These are phyloP conservation scores for Westerdykella sp. DNA, from an alignment of 2,329 filamentous ascomycete species.

Conservation along the genomic window DNA sequence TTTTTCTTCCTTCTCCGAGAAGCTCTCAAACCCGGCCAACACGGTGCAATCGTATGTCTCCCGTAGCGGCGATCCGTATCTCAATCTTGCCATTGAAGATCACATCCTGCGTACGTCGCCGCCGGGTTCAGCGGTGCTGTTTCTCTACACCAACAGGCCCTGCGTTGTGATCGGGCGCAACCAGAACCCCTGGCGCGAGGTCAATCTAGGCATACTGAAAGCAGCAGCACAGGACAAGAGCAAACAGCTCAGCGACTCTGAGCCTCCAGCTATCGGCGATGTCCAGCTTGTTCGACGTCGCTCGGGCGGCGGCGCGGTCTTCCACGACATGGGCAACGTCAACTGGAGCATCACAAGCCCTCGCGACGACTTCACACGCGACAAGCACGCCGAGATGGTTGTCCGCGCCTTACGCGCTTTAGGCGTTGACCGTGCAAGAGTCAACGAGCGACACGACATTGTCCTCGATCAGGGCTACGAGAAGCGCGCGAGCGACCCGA, in stretches of 20 bases:
- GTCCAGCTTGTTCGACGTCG: slow-evolving; percentile 71
- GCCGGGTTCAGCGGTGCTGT: slow-evolving; percentile 67
- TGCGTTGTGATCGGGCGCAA: slow-evolving; percentile 91
- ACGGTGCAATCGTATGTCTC: slow-evolving; percentile 44
- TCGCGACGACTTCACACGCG: slow-evolving; percentile 66
- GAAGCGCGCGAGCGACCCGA: slow-evolving; percentile 19
- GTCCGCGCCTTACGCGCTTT: slow-evolving; percentile 67
- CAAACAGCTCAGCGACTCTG: slow-evolving; percentile 21
- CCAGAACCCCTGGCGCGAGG: slow-evolving; percentile 95
- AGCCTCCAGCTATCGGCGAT: slow-evolving; percentile 36
- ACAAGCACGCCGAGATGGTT: slow-evolving; percentile 89
- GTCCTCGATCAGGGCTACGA: slow-evolving; percentile 56
- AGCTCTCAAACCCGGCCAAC: slow-evolving; percentile 25
- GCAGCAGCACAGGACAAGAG: slow-evolving; percentile 26
- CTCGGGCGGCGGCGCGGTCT: slow-evolving; percentile 87
- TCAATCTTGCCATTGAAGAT: slow-evolving; percentile 93
- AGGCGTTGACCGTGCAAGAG: slow-evolving; percentile 56
- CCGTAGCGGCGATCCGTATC: slow-evolving; percentile 62
- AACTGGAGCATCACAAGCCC: slow-evolving; percentile 93
- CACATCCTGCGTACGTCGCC: slow-evolving; percentile 72
- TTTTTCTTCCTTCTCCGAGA: slow-evolving; percentile 25
- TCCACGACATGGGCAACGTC: slow-evolving; percentile 86
- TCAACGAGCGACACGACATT: slow-evolving; percentile 92
- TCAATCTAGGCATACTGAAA: slow-evolving; percentile 62
- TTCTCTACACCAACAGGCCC: slow-evolving; percentile 82